Evolutionary conservation across 805 yeast species (phyloP), one percentile per base, ranked within the genome.

Genomic region (Yarrowia bubula): DNA sequence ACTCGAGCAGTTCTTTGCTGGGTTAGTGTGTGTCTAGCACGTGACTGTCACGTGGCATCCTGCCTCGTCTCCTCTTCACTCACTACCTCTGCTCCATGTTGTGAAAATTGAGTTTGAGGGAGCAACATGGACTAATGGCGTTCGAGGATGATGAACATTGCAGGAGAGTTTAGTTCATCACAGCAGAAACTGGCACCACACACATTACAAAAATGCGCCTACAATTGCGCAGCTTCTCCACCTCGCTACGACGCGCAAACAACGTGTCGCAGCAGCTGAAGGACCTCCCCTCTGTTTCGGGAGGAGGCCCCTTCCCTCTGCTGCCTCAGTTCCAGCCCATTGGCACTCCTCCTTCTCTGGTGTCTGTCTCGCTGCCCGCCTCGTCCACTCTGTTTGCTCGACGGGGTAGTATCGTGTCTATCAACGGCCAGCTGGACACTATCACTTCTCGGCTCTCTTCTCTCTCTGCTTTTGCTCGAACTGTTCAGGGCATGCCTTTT

Each of bases 361-460:
- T 81, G 50, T 76, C 76, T 55, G 76, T 81, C 14, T 72, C 77
- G 14, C 66, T 81, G 47, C 84, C 84, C 3, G 78, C 81, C 8
- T 74, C 79, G 4, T 73, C 81, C 3, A 68, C 70, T n/a, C 69
- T 81, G 33, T 77, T 71, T 60, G 75, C 80, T 22, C 72, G 81
- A 42, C 74, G 78, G 42, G 83, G 83, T 22, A 69, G 79, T 1
- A 70, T 81, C 44, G 73, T 81, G 17, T 82, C 80, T 0, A 74
- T 81, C 35, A 79, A 80, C 69, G 84, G 84, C 1, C 75, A 77
- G 57, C 65, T 71, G 28, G 70, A 69, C 7, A 70, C 72, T 46
- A 70, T 71, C 57, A 18, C 47, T 39, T 57, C 65, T 15, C 46
- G 70, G 69, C 69, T 73, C 22, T 68, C 75, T 1, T 74, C 76